These are phyloP conservation scores for Coemansia sp. DNA, from an alignment of 371 early-diverging fungal genomes.

Conservation along the genomic window DNA sequence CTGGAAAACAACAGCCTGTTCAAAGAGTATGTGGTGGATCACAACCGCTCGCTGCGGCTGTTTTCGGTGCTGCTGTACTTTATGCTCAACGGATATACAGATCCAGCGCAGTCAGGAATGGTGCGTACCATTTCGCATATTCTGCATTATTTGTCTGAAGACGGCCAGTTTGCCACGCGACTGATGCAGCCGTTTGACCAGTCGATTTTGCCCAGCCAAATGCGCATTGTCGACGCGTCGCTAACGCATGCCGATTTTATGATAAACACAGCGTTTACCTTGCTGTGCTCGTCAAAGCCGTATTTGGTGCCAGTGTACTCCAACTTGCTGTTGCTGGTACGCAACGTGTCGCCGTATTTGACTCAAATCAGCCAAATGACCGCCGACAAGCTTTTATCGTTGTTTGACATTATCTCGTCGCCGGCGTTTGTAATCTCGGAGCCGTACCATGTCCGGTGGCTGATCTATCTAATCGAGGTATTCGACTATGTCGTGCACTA, in stretches of 20 bases:
- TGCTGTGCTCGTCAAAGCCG: constrained; percentile 74
- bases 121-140: constrained; percentile 79
- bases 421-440: constrained; percentile 78
- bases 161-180: constrained; percentile 70
- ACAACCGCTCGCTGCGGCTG: constrained; percentile 55
- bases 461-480: constrained; percentile 70
- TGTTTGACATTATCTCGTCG: constrained; percentile 75
- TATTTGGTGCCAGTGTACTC: constrained; percentile 70
- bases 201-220: constrained; percentile 61
- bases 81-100: constrained; percentile 41
- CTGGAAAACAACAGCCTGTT: constrained; percentile 76
- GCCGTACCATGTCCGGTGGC: constrained; percentile 69
- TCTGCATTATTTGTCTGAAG: constrained; percentile 79
- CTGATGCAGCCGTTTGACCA: constrained; percentile 76
- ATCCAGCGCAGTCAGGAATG: constrained; percentile 63
- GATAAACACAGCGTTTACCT: constrained; percentile 69
- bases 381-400: constrained; percentile 66
- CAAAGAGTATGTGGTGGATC: constrained; percentile 65
- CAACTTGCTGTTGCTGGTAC: constrained; percentile 68
- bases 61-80: constrained; percentile 54
- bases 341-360: constrained; percentile 78
- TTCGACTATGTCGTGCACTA: constrained; percentile 81
- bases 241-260: constrained; percentile 84
- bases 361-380: constrained; percentile 72
- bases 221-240: constrained; percentile 70